Percentiles rank a stretch among this genome's conserved stretches.
Conservation (phyloP, 2,329 filamentous ascomycete species). For the Colletotrichum sublineola region DNA sequence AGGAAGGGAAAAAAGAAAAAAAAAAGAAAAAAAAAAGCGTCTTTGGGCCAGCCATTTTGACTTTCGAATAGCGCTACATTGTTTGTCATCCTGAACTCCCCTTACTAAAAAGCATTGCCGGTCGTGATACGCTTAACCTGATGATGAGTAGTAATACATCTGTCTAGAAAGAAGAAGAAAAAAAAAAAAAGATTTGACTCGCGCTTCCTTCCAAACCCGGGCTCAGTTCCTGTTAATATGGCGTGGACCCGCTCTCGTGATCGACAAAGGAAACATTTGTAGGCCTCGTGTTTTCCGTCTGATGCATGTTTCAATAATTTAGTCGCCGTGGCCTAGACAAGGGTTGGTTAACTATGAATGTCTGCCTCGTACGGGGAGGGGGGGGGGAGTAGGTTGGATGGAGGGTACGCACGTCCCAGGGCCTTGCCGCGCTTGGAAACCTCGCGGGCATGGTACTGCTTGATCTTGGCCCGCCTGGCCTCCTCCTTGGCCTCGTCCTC, state of each 20-base stretch:
- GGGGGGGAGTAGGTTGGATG: too few relatives aligned
- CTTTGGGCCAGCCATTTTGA: slow-evolving; percentile 3
- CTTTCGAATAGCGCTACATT: background rate
- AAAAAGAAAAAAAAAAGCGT: background rate
- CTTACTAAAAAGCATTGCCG: background rate
- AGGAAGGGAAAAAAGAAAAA: too few relatives aligned
- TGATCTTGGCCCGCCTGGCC: slow-evolving; percentile 74
- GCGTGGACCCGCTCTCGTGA: background rate
- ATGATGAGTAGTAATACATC: slow-evolving; percentile 16
- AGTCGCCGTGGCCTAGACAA: slow-evolving; percentile 34
- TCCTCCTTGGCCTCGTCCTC: slow-evolving; percentile 77
- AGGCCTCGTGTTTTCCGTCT: too few relatives aligned
- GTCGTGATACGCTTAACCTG: background rate
- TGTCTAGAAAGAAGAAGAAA: background rate
- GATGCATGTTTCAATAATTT: background rate
- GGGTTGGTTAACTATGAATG: slow-evolving; percentile 7
- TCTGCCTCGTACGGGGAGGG: background rate
- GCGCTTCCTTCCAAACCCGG: slow-evolving; percentile 1
- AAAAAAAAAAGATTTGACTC: background rate
- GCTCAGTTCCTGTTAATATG: slow-evolving; percentile 1
- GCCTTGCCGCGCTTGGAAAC: slow-evolving; percentile 77
- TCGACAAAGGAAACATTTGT: background rate
- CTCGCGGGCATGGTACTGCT: slow-evolving; percentile 74
- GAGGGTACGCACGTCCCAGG: slow-evolving; percentile 71
- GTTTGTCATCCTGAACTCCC: background rate